Conservation (phyloP, 371 early-diverging fungal genomes). For the Nematocida displodere region DNA sequence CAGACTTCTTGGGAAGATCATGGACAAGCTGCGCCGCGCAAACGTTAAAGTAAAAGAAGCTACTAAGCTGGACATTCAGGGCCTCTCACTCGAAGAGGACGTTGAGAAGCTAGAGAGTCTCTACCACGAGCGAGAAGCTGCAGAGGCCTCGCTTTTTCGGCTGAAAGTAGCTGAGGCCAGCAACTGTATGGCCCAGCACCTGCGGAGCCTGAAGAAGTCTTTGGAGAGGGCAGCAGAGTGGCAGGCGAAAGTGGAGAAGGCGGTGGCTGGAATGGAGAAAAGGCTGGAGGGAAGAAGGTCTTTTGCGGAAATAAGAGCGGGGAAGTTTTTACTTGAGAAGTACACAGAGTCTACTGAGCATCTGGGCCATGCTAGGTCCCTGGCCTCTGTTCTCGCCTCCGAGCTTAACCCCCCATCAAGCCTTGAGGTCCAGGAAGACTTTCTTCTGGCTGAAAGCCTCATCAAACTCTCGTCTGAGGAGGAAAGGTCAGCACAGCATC, state of each 20-base stretch:
- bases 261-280: not conserved
- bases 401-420: no score
- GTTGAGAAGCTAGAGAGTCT: not conserved
- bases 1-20: not conserved
- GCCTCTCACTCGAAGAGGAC: not conserved
- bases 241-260: not conserved
- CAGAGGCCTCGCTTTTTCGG: not conserved
- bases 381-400: not conserved
- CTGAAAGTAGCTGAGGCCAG: not conserved
- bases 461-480: not conserved
- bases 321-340: not conserved
- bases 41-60: not conserved
- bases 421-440: not conserved
- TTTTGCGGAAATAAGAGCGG: not conserved
- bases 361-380: not conserved
- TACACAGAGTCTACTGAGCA: not conserved
- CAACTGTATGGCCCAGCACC: not conserved
- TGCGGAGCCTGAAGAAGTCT: not conserved
- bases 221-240: not conserved
- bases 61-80: not conserved
- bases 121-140: not conserved
- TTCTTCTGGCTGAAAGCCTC: not conserved
- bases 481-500: not conserved
- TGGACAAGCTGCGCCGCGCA: not conserved
- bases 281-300: not conserved